Evolutionary conservation across 495 filamentous ascomycete genomes (phyloP), one percentile per base, ranked within the genome.

Genomic region (Xylaria intraflava): DNA sequence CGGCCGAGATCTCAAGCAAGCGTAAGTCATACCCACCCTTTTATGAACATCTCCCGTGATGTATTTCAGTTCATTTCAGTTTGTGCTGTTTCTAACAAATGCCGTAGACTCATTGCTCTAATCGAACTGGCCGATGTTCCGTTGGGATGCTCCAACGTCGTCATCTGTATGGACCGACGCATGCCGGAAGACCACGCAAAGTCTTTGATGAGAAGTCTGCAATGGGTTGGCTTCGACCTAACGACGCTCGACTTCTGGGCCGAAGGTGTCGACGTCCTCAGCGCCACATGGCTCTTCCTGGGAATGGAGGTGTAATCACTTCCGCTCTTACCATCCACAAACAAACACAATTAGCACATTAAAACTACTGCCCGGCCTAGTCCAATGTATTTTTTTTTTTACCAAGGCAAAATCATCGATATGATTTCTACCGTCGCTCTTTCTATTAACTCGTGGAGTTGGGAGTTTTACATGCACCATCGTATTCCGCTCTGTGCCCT

Each of bases 211-310:
- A 85, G 83, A 60, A 88, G 88, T 51, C 79, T 96, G 31, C 86
- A 90, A 59, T 96, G 91, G 91, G 90, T 91, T 58, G 90, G 90
- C 27, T 96, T 95, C 61, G 86, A 84, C 62, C 75, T 89, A 46
- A 83, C 83, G 45, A 90, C 88, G 14, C 73, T 96, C 11, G 81
- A 86, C 51, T 76, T 80, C 41, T 95, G 89, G 87, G 76, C 79
- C 2, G 57, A 73, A 42, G 69, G 72, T 22, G 51, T 71, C 49
- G 75, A 85, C 62, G 65, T 80, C 55, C 71, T 79, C 12, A 94
- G 89, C 69, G 69, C 82, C 23, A 74, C 76, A 57, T 96, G 91
- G 91, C 58, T 96, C 9, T 89, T 92, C 68, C 75, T 95, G 69
- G 82, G 83, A 10, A 91, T 92, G 78, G 90, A 95, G 62, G 68